Base-by-base conservation (phyloP, 768 basidiomycete species). In the Punctularia strigosozonata region DNA sequence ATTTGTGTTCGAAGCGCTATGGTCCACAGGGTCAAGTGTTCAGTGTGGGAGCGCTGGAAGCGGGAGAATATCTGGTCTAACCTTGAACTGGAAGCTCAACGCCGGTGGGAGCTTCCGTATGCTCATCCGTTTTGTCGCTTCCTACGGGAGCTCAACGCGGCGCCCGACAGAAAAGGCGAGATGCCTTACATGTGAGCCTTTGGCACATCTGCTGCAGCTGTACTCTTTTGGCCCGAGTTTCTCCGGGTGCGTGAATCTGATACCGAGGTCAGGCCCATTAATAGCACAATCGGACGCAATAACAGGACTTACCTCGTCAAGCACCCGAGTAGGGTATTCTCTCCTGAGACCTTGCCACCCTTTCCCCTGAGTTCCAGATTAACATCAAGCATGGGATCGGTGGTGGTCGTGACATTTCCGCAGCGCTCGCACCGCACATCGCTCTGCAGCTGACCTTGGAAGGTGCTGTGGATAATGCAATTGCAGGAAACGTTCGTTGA, bases 21-120 rank as follows among this genome's bases (percentile, higher is more conserved):
- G 25, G 26, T 19, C 22, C 15, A n/a, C n/a, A n/a, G n/a, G n/a
- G n/a, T n/a, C n/a, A n/a, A n/a, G n/a, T n/a, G n/a, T n/a, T n/a
- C n/a, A n/a, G n/a, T n/a, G n/a, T n/a, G n/a, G n/a, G n/a, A n/a
- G n/a, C n/a, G n/a, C n/a, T n/a, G n/a, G 23, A 37, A 39, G 38
- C 25, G 42, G 17, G 24, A 36, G 28, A 39, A 6, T 22, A 42
- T 39, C 48, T 37, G 15, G 10, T 28, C 26, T 15, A 28, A 86
- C 92, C 71, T 98, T 98, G 66, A 98, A 81, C 54, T 97, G 94
- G 49, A 98, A 87, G 47, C 84, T 87, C 34, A 98, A 63, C 1
- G 94, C 90, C 0, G 86, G 81, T 0, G 94, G 91, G 6, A 98
- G 65, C 47, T 79, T 82, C 36, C 73, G 75, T 48, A 97, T 79